These are phyloP conservation scores for Aciculosporium take DNA, from an alignment of 2,329 filamentous ascomycete species.

Conservation along the genomic window DNA sequence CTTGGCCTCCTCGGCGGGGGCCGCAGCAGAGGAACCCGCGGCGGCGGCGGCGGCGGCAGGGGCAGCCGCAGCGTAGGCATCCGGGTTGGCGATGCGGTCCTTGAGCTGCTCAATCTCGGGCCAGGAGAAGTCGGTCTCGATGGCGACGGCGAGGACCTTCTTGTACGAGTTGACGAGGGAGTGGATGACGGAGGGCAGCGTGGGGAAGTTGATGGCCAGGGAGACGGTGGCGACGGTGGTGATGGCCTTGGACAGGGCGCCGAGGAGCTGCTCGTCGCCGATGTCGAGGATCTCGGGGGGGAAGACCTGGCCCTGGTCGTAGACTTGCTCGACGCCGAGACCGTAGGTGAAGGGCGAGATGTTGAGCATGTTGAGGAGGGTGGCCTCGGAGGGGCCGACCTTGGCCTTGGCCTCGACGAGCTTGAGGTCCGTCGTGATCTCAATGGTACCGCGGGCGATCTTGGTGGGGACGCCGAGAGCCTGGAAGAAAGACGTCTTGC, in stretches of 20 bases:
- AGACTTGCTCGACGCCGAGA: slow-evolving; percentile 92
- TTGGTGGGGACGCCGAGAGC: slow-evolving; percentile 99
- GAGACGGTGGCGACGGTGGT: slow-evolving; percentile 80
- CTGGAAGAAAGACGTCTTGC: slow-evolving; percentile 99
- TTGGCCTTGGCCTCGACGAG: slow-evolving; percentile 84
- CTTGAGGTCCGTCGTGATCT: slow-evolving; percentile 97
- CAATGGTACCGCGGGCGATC: slow-evolving; percentile 99
- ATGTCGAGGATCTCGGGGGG: slow-evolving; percentile 77
- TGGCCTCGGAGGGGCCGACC: slow-evolving; percentile 97
- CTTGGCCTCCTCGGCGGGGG: slow-evolving; percentile 46
- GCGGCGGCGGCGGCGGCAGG: slow-evolving; percentile 50
- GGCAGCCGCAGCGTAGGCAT: slow-evolving; percentile 78
- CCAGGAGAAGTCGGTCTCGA: slow-evolving; percentile 88
- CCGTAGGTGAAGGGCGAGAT: slow-evolving; percentile 99
- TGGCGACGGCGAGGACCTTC: slow-evolving; percentile 79
- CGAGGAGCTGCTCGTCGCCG: slow-evolving; percentile 84
- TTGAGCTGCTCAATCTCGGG: slow-evolving; percentile 94
- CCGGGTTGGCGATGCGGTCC: slow-evolving; percentile 98
- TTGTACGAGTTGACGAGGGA: slow-evolving; percentile 96
- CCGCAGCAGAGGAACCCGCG: slow-evolving; percentile 27
- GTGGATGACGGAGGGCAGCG: slow-evolving; percentile 90
- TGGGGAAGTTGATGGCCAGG: slow-evolving; percentile 87
- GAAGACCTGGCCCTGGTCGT: slow-evolving; percentile 95
- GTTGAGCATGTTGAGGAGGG: slow-evolving; percentile 98
- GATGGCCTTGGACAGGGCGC: slow-evolving; percentile 67